Conservation (phyloP, 441 rosid genomes). For the Raphanus hybrid region DNA sequence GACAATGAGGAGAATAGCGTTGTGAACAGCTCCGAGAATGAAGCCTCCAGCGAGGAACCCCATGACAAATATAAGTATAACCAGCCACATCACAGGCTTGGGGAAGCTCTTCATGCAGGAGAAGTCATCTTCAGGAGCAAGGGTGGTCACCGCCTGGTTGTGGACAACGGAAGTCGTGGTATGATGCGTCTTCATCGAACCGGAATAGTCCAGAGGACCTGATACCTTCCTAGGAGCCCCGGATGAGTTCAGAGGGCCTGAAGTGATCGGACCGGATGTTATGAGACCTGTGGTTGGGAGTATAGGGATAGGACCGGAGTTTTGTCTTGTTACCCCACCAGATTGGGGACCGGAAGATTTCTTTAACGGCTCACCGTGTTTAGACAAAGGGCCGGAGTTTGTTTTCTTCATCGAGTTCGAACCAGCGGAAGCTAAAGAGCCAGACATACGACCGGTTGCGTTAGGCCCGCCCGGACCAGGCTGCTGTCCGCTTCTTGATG, state of each 20-base stretch:
- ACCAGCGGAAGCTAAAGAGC: conserved; percentile 63
- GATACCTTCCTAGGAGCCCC: conserved; percentile 90
- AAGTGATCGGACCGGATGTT: conserved; percentile 91
- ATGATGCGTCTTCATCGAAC: conserved; percentile 67
- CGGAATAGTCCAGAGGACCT: conserved; percentile 83
- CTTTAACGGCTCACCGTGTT: conserved; percentile 88
- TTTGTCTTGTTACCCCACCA: conserved; percentile 86
- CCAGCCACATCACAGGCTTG: conserved; percentile 80
- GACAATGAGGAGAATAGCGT: conserved; percentile 90
- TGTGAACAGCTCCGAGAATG: conserved; percentile 94
- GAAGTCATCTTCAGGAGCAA: conserved; percentile 82
- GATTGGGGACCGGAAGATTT: conserved; percentile 92
- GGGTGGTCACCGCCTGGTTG: conserved; percentile 79
- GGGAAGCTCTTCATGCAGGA: conserved; percentile 86
- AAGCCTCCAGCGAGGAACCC: conserved; percentile 98
- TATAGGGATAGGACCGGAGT: conserved; percentile 85
- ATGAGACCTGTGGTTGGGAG: conserved; percentile 93
- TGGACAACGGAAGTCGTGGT: conserved; percentile 57
- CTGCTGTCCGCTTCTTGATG: conserved; percentile 82
- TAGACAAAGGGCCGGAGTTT: conserved; percentile 88
- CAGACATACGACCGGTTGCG: conserved; percentile 75
- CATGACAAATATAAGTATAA: conserved; percentile 87
- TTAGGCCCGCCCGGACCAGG: conserved; percentile 77
- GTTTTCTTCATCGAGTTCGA: conserved; percentile 83
- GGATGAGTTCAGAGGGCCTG: conserved; percentile 84